These are phyloP conservation scores for Polygonum maritimum DNA, from an alignment of 148 eudicot species.

Conservation along the genomic window DNA sequence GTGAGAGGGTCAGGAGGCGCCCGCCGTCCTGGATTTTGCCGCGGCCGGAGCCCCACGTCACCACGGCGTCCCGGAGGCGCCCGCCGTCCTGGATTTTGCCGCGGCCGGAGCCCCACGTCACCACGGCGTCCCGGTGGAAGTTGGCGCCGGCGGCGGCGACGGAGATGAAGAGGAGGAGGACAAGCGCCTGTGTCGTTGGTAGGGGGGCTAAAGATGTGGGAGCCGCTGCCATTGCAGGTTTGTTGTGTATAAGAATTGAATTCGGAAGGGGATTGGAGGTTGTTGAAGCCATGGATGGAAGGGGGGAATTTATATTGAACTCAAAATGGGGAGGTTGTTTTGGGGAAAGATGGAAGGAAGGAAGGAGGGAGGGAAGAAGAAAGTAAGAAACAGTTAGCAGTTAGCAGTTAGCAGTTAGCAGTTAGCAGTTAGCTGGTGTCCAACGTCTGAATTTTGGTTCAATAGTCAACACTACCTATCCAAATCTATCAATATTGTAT, in stretches of 20 bases:
- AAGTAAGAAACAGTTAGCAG: too few relatives aligned
- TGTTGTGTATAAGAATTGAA: neutral
- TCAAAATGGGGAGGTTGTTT: too few relatives aligned
- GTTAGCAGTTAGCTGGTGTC: too few relatives aligned
- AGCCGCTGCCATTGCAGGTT: neutral
- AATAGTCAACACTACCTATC: too few relatives aligned
- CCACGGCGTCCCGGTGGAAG: slow-evolving; percentile 9
- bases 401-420: too few relatives aligned
- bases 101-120: slow-evolving; percentile 21
- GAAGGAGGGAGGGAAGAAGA: too few relatives aligned
- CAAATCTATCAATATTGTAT: too few relatives aligned
- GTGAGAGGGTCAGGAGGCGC: slow-evolving; percentile 16
- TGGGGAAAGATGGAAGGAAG: too few relatives aligned
- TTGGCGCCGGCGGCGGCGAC: neutral
- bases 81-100: slow-evolving; percentile 20
- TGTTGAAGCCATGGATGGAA: too few relatives aligned
- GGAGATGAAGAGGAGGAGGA: neutral
- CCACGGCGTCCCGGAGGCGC: slow-evolving; percentile 3
- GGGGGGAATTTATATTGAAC: too few relatives aligned
- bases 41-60: slow-evolving; percentile 21
- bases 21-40: slow-evolving; percentile 20
- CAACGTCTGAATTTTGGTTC: too few relatives aligned
- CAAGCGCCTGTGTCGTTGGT: neutral
- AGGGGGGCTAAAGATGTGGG: neutral
- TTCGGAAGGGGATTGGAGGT: neutral